Base-by-base conservation (phyloP, 371 early-diverging fungal species). In the Mucor sp. region DNA sequence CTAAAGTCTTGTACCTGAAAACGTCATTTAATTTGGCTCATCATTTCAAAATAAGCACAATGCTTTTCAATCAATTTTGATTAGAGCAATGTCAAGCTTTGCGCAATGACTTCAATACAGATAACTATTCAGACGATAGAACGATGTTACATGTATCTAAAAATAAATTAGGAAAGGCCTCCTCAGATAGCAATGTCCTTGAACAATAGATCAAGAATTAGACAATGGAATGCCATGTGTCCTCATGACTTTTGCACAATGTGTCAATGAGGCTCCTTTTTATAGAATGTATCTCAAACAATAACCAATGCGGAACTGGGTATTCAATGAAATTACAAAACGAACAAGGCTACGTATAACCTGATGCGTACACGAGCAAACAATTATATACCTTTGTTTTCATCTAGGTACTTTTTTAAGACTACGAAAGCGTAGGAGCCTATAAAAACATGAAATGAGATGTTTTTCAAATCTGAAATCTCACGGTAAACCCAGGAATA, bases 381-480 rank as follows among this genome's bases (percentile, higher is more conserved):
- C 41, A 41, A 41, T 17, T 41, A 41, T 41, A 41, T 41, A 41
- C 5, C 17, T 41, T 41, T 41, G 41, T 41, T 41, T 41, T 41
- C 41, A 41, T 41, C 41, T 5, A 5, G 41, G 17, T 17, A 41
- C 41, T 41, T 53, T n/a, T 53, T 53, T 53, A 27, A 53, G 53
- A 53, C 53, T 27, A 53, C 53, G 53, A 53, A 47, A 53, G 12
- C 27, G 27, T 53, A 53, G 53, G 53, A 53, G 53, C 23, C 53
- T 53, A 27, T 53, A 53, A 53, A 47, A 25, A 53, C 14, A 25
- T 14, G 27, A 50, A 53, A 27, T 27, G 53, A 53, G 53, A 27
- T 53, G 53, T 27, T 53, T 27, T 53, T 41, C 41, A 41, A 53
- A 53, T 53, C 53, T 25, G 53, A 53, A 53, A 53, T 53, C 53